Evolutionary conservation across 441 rosid species (phyloP).

Genomic region (Melastoma candidum): DNA sequence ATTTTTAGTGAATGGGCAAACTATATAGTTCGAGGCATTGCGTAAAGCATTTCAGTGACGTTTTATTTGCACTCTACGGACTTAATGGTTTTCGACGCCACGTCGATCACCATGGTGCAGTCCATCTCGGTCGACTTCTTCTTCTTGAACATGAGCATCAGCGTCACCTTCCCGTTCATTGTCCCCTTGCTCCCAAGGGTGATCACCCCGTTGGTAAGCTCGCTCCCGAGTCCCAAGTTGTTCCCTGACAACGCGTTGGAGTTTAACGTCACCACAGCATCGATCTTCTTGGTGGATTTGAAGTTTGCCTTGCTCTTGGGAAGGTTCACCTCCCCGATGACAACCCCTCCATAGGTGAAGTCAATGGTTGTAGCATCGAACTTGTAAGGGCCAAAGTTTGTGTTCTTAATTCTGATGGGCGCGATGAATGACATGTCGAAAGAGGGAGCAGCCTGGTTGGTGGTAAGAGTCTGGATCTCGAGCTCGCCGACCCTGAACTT

Average conservation of each 20-base stretch:
- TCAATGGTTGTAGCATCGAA: too few species aligned
- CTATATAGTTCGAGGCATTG: too few species aligned
- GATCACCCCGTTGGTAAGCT: slow-evolving; percentile 6
- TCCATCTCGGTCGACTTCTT: slow-evolving; percentile 6
- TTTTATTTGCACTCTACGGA: too few species aligned
- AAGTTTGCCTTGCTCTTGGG: too few species aligned
- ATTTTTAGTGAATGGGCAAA: too few species aligned
- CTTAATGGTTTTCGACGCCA: too few species aligned
- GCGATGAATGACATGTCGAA: background rate
- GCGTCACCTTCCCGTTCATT: slow-evolving; percentile 16
- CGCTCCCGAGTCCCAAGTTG: background rate
- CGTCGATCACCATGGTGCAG: background rate
- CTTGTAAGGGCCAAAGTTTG: too few species aligned
- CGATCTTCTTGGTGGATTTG: too few species aligned
- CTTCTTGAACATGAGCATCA: slow-evolving; percentile 3
- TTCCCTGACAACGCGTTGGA: background rate
- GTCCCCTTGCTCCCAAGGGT: slow-evolving; percentile 11
- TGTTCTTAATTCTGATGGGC: too few species aligned
- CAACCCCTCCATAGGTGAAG: too few species aligned
- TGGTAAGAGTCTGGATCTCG: slow-evolving; percentile 1
- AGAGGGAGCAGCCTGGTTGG: slow-evolving; percentile 5
- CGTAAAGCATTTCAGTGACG: too few species aligned
- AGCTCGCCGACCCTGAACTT: slow-evolving; percentile 11
- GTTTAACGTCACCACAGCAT: background rate
- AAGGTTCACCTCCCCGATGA: too few species aligned